Percentiles rank a stretch among this genome's conserved stretches.
phyloP scores from a whole-genome alignment of 345 rosid species.

The Eutrema heterophyllum region DNA sequence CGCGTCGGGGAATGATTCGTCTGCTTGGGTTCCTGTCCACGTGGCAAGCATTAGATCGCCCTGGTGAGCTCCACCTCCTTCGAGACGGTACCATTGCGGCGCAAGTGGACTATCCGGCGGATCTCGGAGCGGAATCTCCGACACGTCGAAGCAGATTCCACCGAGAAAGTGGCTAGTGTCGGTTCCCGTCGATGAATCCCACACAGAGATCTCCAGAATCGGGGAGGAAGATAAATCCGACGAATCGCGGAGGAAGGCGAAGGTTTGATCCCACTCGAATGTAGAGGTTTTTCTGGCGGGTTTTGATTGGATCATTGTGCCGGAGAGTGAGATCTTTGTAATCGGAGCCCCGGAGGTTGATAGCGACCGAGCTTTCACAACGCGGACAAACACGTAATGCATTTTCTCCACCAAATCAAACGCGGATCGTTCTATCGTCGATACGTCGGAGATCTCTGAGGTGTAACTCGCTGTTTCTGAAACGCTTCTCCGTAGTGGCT shows the following conservation, averaged over 20 bases:
- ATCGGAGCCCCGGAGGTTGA: constrained; percentile 70
- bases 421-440: constrained; percentile 58
- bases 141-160: constrained; percentile 71
- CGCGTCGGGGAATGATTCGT: constrained; percentile 85
- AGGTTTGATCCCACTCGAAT: constrained; percentile 93
- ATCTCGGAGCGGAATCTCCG: constrained; percentile 78
- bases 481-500: constrained; percentile 42
- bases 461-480: constrained; percentile 39
- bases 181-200: constrained; percentile 32
- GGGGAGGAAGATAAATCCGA: constrained; percentile 56
- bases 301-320: constrained; percentile 45
- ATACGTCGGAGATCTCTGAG: constrained; percentile 53
- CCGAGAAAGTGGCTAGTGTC: constrained; percentile 55
- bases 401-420: constrained; percentile 94
- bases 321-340: constrained; percentile 49
- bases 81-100: constrained; percentile 91
- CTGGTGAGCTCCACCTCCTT: constrained; percentile 57
- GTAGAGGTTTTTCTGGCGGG: constrained; percentile 53
- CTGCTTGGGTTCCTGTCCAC: constrained; percentile 96
- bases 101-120: constrained; percentile 98
- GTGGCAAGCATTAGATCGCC: constrained; percentile 91
- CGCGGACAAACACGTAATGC: constrained; percentile 83
- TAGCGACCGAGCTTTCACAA: constrained; percentile 64
- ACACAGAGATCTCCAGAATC: constrained; percentile 59
- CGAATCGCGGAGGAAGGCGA: constrained; percentile 73